Evolutionary conservation across 2,329 filamentous ascomycete species (phyloP).

Genomic region (Fusarium anthophilum): DNA sequence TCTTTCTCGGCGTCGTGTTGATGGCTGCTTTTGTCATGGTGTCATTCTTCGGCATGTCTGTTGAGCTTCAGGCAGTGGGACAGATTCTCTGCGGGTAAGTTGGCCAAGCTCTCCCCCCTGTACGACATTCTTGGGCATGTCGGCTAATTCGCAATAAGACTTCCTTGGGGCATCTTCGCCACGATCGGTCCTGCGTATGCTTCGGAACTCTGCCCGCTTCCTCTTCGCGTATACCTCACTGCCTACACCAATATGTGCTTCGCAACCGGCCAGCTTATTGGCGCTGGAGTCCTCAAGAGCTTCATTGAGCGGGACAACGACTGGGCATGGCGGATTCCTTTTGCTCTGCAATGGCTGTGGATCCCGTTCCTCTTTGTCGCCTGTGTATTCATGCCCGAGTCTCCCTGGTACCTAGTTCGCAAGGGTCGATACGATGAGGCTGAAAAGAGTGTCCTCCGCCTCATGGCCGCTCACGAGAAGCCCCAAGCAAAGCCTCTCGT

Average conservation of each 20-base stretch:
- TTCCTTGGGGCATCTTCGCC: neutral
- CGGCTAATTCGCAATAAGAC: neutral
- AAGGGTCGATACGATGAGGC: neutral
- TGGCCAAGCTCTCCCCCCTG: rapidly evolving
- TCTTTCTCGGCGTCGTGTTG: neutral
- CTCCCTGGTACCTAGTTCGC: neutral
- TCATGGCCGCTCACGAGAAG: neutral
- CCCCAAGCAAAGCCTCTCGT: neutral
- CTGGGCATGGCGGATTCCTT: neutral
- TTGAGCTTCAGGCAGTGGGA: neutral
- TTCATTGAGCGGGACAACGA: neutral
- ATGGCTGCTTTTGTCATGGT: neutral
- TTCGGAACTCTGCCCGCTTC: neutral
- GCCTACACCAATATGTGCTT: neutral
- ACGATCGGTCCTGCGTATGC: neutral
- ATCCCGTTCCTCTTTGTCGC: neutral
- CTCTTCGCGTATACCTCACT: neutral
- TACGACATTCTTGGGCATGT: rapidly evolving
- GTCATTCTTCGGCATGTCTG: neutral
- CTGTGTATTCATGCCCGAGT: neutral
- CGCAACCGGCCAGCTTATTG: neutral
- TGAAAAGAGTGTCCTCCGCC: neutral
- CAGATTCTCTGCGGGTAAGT: neutral
- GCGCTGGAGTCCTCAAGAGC: neutral
- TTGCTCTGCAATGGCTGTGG: neutral